Percentiles rank a stretch among this genome's conserved stretches.
phyloP scores from a whole-genome alignment of 305 asterid species.

The Solanum hybrid region DNA sequence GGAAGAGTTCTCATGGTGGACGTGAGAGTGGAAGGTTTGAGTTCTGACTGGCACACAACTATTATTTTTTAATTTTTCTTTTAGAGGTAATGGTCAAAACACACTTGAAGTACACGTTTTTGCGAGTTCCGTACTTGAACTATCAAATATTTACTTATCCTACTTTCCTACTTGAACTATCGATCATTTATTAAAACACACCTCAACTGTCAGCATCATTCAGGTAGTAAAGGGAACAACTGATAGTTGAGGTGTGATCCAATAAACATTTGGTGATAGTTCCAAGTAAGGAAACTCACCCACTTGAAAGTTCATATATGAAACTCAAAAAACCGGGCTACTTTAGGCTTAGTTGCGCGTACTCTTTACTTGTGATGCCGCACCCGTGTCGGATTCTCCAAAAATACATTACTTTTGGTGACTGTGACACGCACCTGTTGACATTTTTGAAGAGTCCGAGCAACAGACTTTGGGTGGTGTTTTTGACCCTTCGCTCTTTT shows the following conservation, averaged over 20 bases:
- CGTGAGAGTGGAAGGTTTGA: neutral
- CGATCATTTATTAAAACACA: neutral
- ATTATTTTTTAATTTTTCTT: neutral
- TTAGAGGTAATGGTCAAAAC: neutral
- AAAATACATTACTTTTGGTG: neutral
- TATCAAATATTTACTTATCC: neutral
- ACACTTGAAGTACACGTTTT: neutral
- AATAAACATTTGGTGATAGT: neutral
- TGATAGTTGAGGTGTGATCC: neutral
- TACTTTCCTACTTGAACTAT: neutral
- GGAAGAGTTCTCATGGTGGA: conserved; percentile 3
- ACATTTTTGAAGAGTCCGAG: neutral
- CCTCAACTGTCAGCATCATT: neutral
- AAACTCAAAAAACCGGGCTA: neutral
- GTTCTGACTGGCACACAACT: neutral
- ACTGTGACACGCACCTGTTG: neutral
- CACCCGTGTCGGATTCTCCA: neutral
- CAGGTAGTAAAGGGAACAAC: neutral
- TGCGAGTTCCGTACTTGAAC: neutral
- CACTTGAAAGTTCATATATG: neutral
- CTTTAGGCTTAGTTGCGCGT: neutral
- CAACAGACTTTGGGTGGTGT: neutral
- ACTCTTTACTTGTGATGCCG: neutral
- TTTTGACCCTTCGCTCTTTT: neutral
- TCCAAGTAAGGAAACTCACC: neutral